A percentile compares a stretch with the other conserved stretches of the same genome.
These are phyloP conservation scores for Penicillium cosmopolitanum DNA, from an alignment of 495 filamentous ascomycete genomes.

Conservation along the genomic window DNA sequence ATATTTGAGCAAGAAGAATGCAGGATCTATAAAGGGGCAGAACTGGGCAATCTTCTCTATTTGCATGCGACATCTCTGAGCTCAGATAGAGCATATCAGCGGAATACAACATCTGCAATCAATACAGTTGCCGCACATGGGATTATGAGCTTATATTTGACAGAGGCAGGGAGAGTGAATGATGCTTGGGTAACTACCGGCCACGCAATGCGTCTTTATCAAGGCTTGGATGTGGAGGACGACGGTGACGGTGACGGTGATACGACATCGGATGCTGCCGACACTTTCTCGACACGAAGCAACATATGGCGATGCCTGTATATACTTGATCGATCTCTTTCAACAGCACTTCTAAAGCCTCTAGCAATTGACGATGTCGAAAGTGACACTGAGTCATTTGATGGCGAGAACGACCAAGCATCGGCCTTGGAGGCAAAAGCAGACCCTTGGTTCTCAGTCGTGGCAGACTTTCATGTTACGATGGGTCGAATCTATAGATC, in stretches of 20 bases:
- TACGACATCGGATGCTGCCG: background rate
- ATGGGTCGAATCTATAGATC: slow-evolving; percentile 18
- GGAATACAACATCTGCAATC: slow-evolving; percentile 9
- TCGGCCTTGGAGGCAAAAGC: background rate
- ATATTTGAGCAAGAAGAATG: slow-evolving; percentile 8
- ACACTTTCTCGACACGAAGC: background rate
- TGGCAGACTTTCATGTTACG: slow-evolving; percentile 15
- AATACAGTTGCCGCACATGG: slow-evolving; percentile 17
- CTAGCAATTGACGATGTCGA: slow-evolving; percentile 25
- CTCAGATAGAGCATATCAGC: background rate
- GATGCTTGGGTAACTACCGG: slow-evolving; percentile 26
- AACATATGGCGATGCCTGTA: slow-evolving; percentile 28
- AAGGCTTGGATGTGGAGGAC: slow-evolving; percentile 20
- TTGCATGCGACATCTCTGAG: background rate
- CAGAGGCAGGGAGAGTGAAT: slow-evolving; percentile 17
- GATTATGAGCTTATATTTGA: slow-evolving; percentile 19
- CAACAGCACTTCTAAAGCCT: slow-evolving; percentile 19
- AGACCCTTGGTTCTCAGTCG: slow-evolving; percentile 18
- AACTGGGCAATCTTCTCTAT: slow-evolving; percentile 15
- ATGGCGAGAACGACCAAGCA: background rate
- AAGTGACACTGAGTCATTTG: slow-evolving; percentile 11
- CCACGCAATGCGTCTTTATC: slow-evolving; percentile 24
- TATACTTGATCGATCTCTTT: slow-evolving; percentile 23
- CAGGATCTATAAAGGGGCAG: slow-evolving; percentile 8
- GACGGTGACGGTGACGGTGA: background rate